Percentiles rank a stretch among this genome's conserved stretches.
Conservation (phyloP, 305 asterid species). For the Fraxinus greggii region DNA sequence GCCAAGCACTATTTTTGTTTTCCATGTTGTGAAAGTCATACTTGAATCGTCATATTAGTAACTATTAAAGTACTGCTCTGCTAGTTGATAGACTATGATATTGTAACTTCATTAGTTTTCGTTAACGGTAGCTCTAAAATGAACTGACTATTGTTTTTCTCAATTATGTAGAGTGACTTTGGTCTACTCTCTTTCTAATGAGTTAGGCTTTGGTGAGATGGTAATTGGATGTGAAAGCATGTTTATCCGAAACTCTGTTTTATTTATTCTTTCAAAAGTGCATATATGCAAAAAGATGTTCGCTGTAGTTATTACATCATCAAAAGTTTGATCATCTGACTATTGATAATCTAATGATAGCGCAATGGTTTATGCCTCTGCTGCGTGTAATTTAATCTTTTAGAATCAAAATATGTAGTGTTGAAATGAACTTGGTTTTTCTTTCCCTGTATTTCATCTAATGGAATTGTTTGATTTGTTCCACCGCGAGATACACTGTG, state of each 20-base stretch:
- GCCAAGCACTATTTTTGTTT: no score
- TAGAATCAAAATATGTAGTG: background rate
- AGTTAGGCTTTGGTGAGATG: background rate
- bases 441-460: background rate
- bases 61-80: no score
- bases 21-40: no score
- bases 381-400: background rate
- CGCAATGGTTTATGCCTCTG: background rate
- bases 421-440: background rate
- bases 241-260: background rate
- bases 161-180: background rate
- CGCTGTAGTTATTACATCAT: background rate
- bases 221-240: background rate
- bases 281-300: background rate
- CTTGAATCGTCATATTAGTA: no score
- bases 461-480: background rate
- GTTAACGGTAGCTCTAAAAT: background rate
- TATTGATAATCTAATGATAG: background rate
- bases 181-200: background rate
- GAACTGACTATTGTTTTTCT: background rate
- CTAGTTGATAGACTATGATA: no score
- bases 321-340: background rate
- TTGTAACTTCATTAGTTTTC: background rate
- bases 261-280: background rate
- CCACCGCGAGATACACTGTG: conserved; percentile 54